Base-by-base conservation (phyloP, 2,329 filamentous ascomycete species). In the Lecanicillium sp. region DNA sequence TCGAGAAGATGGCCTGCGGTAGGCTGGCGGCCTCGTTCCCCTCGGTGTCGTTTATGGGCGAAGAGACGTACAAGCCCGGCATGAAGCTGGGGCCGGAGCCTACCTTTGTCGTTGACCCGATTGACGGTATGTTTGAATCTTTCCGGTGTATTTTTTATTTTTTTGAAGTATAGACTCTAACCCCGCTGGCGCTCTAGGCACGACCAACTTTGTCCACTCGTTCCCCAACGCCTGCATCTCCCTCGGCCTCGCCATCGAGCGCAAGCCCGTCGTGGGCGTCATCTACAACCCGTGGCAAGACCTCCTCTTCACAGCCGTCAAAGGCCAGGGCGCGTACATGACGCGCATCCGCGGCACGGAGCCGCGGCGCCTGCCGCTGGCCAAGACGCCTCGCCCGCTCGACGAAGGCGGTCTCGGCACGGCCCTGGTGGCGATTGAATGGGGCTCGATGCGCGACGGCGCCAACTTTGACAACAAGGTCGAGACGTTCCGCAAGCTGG, bases 51-150 rank as follows among this genome's bases (percentile, higher is more conserved):
- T 86, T 87, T 59, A 77, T 87, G 58, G 83, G 83, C 55, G 83
- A 87, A 56, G 84, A 90, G 62, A 87, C 84, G 19, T 84, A 87
- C 65, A 68, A 78, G 46, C 74, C 81, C 2, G 83, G 83, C 50
- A 66, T 69, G 44, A 64, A 60, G 31, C 66, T 90, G 33, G 81
- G 77, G 1, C 58, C 69, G 20, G 71, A 71, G 13, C 84, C 85
- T 2, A 90, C 85, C 31, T 89, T 89, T 62, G 74, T 89, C 53
- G 80, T 85, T 48, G 85, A 90, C 57, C 85, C 85, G 32, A 88
- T 90, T 50, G 85, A 90, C 62, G 85, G 83, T 53, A 43, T 12
- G 42, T 15, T 30, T n/a, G n/a, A n/a, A n/a, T n/a, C n/a, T n/a
- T n/a, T n/a, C n/a, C n/a, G n/a, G n/a, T n/a, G n/a, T n/a, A n/a